Percentiles rank a stretch among this genome's conserved stretches.
These are phyloP conservation scores for Xylariaceae sp. DNA, from an alignment of 2,329 filamentous ascomycete genomes.

Conservation along the genomic window DNA sequence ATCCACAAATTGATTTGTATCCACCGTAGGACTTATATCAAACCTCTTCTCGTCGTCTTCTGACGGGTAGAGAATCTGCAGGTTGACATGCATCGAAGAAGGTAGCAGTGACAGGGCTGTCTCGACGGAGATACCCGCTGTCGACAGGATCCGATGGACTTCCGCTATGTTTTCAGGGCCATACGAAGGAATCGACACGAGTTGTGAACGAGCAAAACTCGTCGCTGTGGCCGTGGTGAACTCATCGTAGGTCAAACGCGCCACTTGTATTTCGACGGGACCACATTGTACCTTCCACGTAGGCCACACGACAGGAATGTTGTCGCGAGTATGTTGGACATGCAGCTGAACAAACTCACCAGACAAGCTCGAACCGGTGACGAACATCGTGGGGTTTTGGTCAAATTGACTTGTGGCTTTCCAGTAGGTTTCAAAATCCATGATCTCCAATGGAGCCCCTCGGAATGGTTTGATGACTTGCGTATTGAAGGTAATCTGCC, in stretches of 20 bases:
- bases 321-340: conserved; percentile 86
- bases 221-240: conserved; percentile 52
- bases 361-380: conserved; percentile 90
- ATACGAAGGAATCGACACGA: conserved; percentile 40
- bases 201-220: conserved; percentile 39
- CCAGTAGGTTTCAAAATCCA: conserved; percentile 98
- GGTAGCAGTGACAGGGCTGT: conserved; percentile 73
- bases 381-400: conserved; percentile 75
- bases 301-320: conserved; percentile 80
- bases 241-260: conserved; percentile 68
- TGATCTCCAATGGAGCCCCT: conserved; percentile 89
- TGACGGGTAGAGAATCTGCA: conserved; percentile 87
- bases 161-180: conserved; percentile 53
- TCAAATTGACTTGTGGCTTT: conserved; percentile 94
- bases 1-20: conserved; percentile 85
- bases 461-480: conserved; percentile 96
- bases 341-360: conserved; percentile 93
- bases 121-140: conserved; percentile 71
- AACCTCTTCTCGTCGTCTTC: conserved; percentile 63
- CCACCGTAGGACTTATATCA: conserved; percentile 66
- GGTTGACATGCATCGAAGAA: conserved; percentile 74
- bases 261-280: conserved; percentile 75
- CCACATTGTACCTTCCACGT: conserved; percentile 72
- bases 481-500: conserved; percentile 87
- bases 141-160: conserved; percentile 66